Evolutionary conservation across 306 rosid genomes (phyloP).

Genomic region (Mimosa pudica): DNA sequence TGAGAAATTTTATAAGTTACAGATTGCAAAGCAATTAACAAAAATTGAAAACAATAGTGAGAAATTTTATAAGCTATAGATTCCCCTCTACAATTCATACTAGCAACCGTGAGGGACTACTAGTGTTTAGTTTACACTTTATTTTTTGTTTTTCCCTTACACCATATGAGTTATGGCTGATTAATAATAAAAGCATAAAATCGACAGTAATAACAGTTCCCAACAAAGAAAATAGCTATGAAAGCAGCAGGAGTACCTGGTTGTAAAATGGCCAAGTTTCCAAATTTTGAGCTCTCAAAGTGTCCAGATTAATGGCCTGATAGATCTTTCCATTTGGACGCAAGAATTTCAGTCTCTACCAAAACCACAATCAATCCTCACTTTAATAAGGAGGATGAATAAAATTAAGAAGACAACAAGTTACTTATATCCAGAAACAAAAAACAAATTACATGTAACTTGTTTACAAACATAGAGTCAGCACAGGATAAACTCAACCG

Average conservation of each 20-base stretch:
- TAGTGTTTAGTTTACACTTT: neutral
- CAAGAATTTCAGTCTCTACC: slow-evolving; percentile 74
- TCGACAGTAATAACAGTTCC: neutral
- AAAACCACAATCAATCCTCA: slow-evolving; percentile 17
- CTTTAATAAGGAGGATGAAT: slow-evolving; percentile 12
- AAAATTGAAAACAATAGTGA: neutral
- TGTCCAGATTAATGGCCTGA: slow-evolving; percentile 81
- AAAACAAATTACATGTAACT: neutral
- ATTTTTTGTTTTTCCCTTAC: no score
- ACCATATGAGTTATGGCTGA: neutral
- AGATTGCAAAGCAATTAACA: neutral
- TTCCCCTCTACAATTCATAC: neutral
- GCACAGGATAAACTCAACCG: slow-evolving; percentile 9
- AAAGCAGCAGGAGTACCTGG: slow-evolving; percentile 52
- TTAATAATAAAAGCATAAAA: neutral
- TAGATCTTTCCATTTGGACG: slow-evolving; percentile 70
- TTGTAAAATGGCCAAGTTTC: slow-evolving; percentile 94
- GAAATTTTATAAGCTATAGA: neutral
- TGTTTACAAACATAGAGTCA: neutral
- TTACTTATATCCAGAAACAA: neutral
- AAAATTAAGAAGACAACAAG: slow-evolving; percentile 19
- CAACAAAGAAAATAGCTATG: neutral
- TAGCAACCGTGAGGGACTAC: neutral
- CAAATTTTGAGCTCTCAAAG: slow-evolving; percentile 82
- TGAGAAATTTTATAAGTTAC: no score